Base-by-base conservation (phyloP, 176 grass and related monocot species). In the Areca catechu region DNA sequence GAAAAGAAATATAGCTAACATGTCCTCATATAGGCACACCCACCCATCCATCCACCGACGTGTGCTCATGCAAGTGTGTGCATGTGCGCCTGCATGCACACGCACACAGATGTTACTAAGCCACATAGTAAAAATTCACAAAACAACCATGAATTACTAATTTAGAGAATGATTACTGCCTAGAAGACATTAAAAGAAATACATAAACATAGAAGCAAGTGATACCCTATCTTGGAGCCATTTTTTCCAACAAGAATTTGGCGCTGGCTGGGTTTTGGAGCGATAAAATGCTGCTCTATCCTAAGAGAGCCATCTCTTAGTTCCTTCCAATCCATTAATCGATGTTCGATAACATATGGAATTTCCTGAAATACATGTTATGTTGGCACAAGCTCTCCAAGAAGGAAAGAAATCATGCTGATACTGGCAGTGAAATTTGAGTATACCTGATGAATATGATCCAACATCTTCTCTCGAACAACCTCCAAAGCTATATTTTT, bases 211-310 rank as follows among this genome's bases (percentile, higher is more conserved):
- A 49, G 4, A 68, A 3, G 49, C 5, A 56, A 25, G 57, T 12
- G 58, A 78, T 85, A 97, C 92, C 92, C 86, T 4, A 97, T 97
- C 71, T 91, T 97, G 69, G 92, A 97, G 20, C 86, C 92, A 80
- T 91, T 97, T 70, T 97, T 97, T 21, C 92, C 92, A 78, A 97
- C 78, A 91, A 97, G 77, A 77, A 97, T 97, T n/a, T 97, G 92
- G 1, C 86, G 83, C 28, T 97, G 92, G 47, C 86, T 97, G 29
- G 81, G 74, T 66, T 97, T 97, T 75, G 82, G 86, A 50, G 92
- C 59, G 61, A 97, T 97, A 30, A 97, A 91, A 58, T 91, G 92
- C 19, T 97, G 92, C 74, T 97, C 87, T 53, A 97, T 71, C 74
- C 86, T 84, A 76, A 97, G 81, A 76, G 92, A 97, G 63, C 92